Conservation (phyloP, 441 rosid species). For the Bruguiera hainesii region DNA sequence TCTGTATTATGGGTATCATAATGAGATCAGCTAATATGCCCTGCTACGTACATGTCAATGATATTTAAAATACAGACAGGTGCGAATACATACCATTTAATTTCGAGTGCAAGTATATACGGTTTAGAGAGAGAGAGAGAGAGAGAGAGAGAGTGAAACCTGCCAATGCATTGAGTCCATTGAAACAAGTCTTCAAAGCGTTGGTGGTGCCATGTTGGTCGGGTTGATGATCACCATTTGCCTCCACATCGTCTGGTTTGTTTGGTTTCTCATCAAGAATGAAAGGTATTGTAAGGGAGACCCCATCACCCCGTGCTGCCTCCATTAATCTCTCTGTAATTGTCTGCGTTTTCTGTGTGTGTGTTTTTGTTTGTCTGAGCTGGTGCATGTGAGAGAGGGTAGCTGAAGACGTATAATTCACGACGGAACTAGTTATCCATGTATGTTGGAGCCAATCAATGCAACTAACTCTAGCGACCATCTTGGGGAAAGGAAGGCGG, state of each 20-base stretch:
- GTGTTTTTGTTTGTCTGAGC: too few relatives aligned
- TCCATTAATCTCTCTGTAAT: neutral
- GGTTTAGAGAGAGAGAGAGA: neutral
- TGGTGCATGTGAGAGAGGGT: too few relatives aligned
- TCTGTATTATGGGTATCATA: too few relatives aligned
- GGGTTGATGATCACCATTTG: neutral
- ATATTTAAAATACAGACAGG: too few relatives aligned
- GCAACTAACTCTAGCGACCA: too few relatives aligned
- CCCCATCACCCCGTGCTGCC: neutral
- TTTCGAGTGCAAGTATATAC: neutral
- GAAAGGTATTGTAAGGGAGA: neutral
- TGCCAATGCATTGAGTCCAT: constrained; percentile 3
- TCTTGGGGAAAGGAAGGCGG: too few relatives aligned
- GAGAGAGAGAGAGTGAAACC: neutral
- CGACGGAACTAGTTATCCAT: too few relatives aligned
- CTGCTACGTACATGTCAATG: too few relatives aligned
- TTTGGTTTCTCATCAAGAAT: neutral
- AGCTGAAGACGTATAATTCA: too few relatives aligned
- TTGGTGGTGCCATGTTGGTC: neutral
- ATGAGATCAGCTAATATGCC: too few relatives aligned
- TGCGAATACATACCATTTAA: neutral
- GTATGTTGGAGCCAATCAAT: too few relatives aligned
- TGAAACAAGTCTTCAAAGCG: neutral
- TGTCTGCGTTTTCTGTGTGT: neutral
- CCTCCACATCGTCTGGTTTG: neutral